Conservation (phyloP, 1,284 basidiomycete genomes). For the Microbotryum silenes-acaulis region DNA sequence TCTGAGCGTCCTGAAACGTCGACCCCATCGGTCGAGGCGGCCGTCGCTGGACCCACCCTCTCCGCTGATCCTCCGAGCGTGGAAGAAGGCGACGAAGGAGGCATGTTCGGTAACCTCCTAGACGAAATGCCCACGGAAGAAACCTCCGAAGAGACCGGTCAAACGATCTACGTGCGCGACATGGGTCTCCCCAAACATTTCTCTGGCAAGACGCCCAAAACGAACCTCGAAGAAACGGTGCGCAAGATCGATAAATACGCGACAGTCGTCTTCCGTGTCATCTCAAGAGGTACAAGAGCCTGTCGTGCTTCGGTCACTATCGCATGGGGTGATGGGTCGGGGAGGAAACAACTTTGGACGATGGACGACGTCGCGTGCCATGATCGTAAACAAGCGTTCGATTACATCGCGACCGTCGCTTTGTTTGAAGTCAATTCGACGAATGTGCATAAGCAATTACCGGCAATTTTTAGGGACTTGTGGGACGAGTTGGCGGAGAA, state of each 20-base stretch:
- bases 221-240: slow-evolving; percentile 59
- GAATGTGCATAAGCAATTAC: slow-evolving; percentile 48
- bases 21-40: background rate
- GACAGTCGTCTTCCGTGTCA: slow-evolving; percentile 55
- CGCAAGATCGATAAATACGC: slow-evolving; percentile 60
- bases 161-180: slow-evolving; percentile 57
- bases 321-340: slow-evolving; percentile 49
- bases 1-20: slow-evolving; percentile 1
- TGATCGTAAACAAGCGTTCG: slow-evolving; percentile 71
- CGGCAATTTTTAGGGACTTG: slow-evolving; percentile 74
- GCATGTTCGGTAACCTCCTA: slow-evolving; percentile 65
- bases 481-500: slow-evolving; percentile 82
- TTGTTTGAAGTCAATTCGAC: slow-evolving; percentile 44
- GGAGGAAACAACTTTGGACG: slow-evolving; percentile 58
- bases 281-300: slow-evolving; percentile 62
- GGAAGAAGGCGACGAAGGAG: slow-evolving; percentile 33
- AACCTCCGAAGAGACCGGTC: slow-evolving; percentile 45
- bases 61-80: slow-evolving; percentile 3
- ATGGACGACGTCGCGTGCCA: slow-evolving; percentile 83
- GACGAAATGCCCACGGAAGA: slow-evolving; percentile 56
- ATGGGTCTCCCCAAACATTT: slow-evolving; percentile 74
- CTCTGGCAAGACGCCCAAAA: slow-evolving; percentile 61
- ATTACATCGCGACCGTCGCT: slow-evolving; percentile 81
- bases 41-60: background rate
- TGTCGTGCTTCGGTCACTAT: slow-evolving; percentile 63